Evolutionary conservation across 2,329 filamentous ascomycete species (phyloP), one percentile per base, ranked within the genome.

Genomic region (Colletotrichum noveboracense): DNA sequence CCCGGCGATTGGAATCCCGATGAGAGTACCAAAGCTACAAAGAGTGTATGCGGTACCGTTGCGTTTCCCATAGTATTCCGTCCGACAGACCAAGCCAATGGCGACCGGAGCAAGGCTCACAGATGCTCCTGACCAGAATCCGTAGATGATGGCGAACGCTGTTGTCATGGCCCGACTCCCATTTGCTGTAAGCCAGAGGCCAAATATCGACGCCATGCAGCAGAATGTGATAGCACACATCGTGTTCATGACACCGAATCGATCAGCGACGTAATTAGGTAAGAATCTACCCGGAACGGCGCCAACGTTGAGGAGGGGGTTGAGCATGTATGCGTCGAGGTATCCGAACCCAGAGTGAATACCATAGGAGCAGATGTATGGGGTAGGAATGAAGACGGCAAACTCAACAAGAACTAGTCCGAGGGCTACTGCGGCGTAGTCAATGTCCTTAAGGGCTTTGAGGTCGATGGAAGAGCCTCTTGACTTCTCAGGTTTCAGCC

Each of bases 101-200:
- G 93, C 95, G 1, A 95, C 93, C 0, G 94, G 94, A 0, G 93
- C 93, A 60, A 95, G 81, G 7, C 89, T 91, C 79, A 95, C 94
- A 71, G 93, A 94, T 48, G 89, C 91, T 0, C 94, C 94, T n/a
- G 90, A 93, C 14, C 90, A 92, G 79, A 95, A 94, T 0, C 94
- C 94, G 81, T 95, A 94, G 2, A 94, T 80, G 1, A 93, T 82
- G 0, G 90, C 87, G 78, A 93, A 95, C 2, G 91, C 86, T 70
- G 93, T 87, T 1, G 92, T 86, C 38, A 92, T 82, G 0, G 88
- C 82, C 43, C 87, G 82, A 12, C 92, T 85, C 0, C 58, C 58
- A 1, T 32, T n/a, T 13, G 58, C 58, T n/a, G 58, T 61, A 32
- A 61, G 28, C 58, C 58, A 61, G 28, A 61, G 28, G 16, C 58